Evolutionary conservation across 805 yeast species (phyloP).

Genomic region (Spencermartinsiella europaea): DNA sequence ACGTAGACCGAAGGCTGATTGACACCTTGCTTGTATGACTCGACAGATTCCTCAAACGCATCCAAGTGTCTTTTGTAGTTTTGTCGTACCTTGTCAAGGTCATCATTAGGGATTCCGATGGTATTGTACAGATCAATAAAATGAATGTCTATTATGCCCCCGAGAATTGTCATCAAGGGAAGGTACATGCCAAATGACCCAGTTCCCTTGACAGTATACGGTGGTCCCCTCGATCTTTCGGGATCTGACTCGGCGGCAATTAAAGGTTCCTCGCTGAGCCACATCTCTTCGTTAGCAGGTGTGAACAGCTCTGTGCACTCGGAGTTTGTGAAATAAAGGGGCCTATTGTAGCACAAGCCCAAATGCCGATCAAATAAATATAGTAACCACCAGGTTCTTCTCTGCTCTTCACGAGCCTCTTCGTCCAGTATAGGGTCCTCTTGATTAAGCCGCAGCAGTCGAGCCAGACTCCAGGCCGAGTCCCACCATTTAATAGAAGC

Average conservation of each 20-base stretch:
- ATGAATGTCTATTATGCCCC: constrained; percentile 25
- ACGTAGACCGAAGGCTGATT: constrained; percentile 15
- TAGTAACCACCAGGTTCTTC: constrained; percentile 38
- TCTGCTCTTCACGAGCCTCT: constrained; percentile 34
- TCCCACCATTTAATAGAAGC: constrained; percentile 29
- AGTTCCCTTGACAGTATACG: constrained; percentile 12
- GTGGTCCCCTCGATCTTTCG: constrained; percentile 23
- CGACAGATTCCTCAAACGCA: constrained; percentile 9
- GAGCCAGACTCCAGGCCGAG: constrained; percentile 27
- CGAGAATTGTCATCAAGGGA: constrained; percentile 33
- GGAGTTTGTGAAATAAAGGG: constrained; percentile 28
- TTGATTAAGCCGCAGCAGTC: constrained; percentile 25
- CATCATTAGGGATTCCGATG: constrained; percentile 1
- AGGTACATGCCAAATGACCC: constrained; percentile 38
- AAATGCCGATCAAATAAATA: constrained; percentile 35
- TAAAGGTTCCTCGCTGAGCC: constrained; percentile 28
- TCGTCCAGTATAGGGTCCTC: constrained; percentile 17
- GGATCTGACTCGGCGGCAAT: constrained; percentile 30
- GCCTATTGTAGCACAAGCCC: constrained; percentile 33
- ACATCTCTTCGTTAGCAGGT: constrained; percentile 33
- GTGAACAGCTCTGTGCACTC: constrained; percentile 30
- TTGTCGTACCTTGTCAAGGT: constrained; percentile 2
- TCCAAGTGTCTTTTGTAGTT: constrained; percentile 3
- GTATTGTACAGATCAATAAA: constrained; percentile 8
- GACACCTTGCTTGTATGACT: constrained; percentile 4